A percentile compares a stretch with the other conserved stretches of the same genome.
These are phyloP conservation scores for Eutrema yunnanense DNA, from an alignment of 345 rosid genomes.

Conservation along the genomic window DNA sequence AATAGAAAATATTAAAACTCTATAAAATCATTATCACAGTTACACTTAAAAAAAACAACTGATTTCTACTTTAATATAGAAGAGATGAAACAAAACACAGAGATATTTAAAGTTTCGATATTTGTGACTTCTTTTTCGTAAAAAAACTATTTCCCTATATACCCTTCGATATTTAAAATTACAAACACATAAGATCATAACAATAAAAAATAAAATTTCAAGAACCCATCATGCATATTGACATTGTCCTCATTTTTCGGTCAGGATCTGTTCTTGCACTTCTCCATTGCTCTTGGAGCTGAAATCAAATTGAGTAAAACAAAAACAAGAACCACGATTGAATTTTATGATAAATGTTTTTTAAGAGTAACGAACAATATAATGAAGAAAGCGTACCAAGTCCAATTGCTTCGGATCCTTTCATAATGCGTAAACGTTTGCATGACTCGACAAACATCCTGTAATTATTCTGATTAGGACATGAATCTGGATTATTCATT, in stretches of 20 bases:
- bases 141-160: slow-evolving; percentile 6
- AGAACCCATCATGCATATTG: background rate
- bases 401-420: slow-evolving; percentile 93
- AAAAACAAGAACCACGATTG: background rate
- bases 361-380: background rate
- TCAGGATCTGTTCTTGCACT: slow-evolving; percentile 17
- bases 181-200: slow-evolving; percentile 9
- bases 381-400: slow-evolving; percentile 44
- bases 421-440: slow-evolving; percentile 92
- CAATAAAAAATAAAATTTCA: slow-evolving; percentile 5
- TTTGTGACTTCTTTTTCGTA: background rate
- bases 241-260: background rate
- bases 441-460: slow-evolving; percentile 93
- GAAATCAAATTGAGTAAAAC: background rate
- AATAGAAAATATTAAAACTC: background rate
- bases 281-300: slow-evolving; percentile 25
- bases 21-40: background rate
- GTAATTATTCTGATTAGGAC: slow-evolving; percentile 1
- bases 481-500: background rate
- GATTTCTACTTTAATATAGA: background rate
- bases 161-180: background rate
- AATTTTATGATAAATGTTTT: background rate
- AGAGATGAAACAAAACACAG: background rate
- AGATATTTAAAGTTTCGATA: background rate
- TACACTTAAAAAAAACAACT: background rate